Base-by-base conservation (phyloP, 345 rosid genomes). In the Camelina laxa region DNA sequence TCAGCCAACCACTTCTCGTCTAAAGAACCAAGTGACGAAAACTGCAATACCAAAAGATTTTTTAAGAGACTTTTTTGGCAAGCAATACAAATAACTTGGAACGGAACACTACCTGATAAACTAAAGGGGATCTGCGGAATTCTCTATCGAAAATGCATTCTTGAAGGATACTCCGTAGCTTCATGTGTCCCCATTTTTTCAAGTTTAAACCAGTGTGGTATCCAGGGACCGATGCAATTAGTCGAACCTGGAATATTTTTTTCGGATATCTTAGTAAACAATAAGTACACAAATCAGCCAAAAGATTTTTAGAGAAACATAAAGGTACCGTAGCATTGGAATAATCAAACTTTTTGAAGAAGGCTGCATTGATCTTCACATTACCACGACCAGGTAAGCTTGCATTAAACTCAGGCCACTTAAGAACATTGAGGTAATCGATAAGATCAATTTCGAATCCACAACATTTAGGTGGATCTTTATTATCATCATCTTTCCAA, bases 1-100 rank as follows among this genome's bases (percentile, higher is more conserved):
- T 95, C 97, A 36, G 88, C 70, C 87, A 95, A 86, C 97, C 97
- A 92, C 82, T 92, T 95, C 80, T 90, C 97, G 60, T 95, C 97
- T 75, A 95, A 80, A 14, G 93, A 95, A 74, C 99, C 97, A 17
- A 95, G 88, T 65, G 97, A 95, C 49, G 99, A 95, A 86, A 95
- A 92, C 99, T 95, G 79, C 79, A 82, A 64, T 10, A 49, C 6
- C 0, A 35, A 45, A 48, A 14, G 1, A 12, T 38, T 49, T 17
- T 22, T 14, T 17, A 36, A 48, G 13, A 47, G 31, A 21, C 59
- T 4, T 48, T 48, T 55, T 49, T 56, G 42, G 54, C 45, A 63
- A 30, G 56, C 3, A 21, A 70, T 33, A 41, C 50, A 41, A 36
- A 31, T 13, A 6, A 15, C 27, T 51, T 31, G 63, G 57, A 21